Percentiles rank a stretch among this genome's conserved stretches.
Evolutionary conservation across 1,139 yeast species (phyloP).

Genomic region (Hyphopichia pseudoburtonii): DNA sequence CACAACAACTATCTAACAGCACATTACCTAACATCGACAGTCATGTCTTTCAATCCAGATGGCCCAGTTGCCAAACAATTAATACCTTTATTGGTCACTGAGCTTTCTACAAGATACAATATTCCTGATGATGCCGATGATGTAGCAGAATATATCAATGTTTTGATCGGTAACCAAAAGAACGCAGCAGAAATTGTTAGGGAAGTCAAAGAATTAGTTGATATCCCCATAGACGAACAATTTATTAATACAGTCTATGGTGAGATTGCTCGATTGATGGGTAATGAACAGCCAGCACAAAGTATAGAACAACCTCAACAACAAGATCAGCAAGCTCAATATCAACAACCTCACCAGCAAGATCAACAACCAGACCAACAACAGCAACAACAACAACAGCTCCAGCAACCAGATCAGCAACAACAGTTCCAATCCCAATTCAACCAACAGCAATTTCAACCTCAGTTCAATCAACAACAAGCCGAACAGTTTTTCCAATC

Average conservation of each 20-base stretch:
- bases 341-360: conserved; percentile 15
- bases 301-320: conserved; percentile 11
- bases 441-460: conserved; percentile 5
- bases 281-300: conserved; percentile 9
- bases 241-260: conserved; percentile 54
- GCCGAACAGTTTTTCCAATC: conserved; percentile 2
- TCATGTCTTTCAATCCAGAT: conserved; percentile 37
- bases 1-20: background rate
- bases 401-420: conserved; percentile 5
- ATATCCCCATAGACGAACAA: conserved; percentile 55
- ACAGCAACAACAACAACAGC: conserved; percentile 7
- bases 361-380: conserved; percentile 15
- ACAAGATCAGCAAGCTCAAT: conserved; percentile 18
- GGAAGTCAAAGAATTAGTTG: conserved; percentile 68
- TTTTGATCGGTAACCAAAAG: conserved; percentile 72
- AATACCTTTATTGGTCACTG: conserved; percentile 35
- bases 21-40: background rate
- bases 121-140: conserved; percentile 67
- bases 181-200: conserved; percentile 59
- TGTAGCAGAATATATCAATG: conserved; percentile 76
- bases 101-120: conserved; percentile 34
- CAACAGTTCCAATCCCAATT: conserved; percentile 1
- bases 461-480: conserved; percentile 6
- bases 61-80: conserved; percentile 42
- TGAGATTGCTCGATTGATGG: conserved; percentile 48